Conservation (phyloP, 129 eudicot species). For the Kitagawia praeruptora region DNA sequence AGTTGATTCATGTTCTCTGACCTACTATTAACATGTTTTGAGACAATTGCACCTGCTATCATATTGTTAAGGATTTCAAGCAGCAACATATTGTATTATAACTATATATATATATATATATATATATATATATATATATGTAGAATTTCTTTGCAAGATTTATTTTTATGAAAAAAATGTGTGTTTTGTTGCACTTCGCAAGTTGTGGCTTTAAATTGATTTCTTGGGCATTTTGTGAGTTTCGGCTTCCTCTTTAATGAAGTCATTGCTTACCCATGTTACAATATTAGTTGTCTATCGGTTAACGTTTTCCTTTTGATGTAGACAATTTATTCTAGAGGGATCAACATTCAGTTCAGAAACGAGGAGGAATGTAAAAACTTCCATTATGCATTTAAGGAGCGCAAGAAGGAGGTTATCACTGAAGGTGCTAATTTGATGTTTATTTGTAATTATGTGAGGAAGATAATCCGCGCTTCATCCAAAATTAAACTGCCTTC, state of each 20-base stretch:
- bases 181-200: background rate
- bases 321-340: conserved; percentile 75
- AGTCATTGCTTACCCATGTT: conserved; percentile 9
- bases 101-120: no score
- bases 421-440: conserved; percentile 43
- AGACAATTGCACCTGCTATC: background rate
- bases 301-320: conserved; percentile 26
- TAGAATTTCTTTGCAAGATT: no score
- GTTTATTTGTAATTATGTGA: conserved; percentile 10
- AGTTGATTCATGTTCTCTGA: background rate
- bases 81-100: no score
- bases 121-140: no score
- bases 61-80: background rate
- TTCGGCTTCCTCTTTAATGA: background rate
- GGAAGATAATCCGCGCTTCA: background rate
- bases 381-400: conserved; percentile 85
- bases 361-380: conserved; percentile 78
- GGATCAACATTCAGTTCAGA: conserved; percentile 62
- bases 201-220: background rate
- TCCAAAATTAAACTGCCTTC: background rate
- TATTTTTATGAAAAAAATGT: no score
- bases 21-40: background rate
- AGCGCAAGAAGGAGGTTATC: conserved; percentile 54
- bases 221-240: background rate
- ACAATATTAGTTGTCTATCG: conserved; percentile 7